A percentile compares a stretch with the other conserved stretches of the same genome.
phyloP scores from a whole-genome alignment of 2,329 filamentous ascomycete genomes.

The Fusarium newnesense region DNA sequence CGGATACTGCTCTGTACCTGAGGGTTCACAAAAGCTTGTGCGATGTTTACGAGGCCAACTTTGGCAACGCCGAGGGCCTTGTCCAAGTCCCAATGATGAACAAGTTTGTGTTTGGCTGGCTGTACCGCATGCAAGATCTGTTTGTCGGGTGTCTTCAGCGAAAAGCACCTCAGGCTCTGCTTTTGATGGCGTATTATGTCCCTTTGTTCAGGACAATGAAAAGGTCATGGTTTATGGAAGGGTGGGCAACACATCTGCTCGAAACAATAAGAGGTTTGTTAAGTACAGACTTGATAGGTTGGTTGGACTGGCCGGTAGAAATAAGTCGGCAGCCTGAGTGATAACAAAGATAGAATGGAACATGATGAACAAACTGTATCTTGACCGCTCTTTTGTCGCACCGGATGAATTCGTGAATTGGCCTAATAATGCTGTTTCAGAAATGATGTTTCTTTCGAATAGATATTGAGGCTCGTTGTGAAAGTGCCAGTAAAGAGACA shows the following conservation, averaged over 20 bases:
- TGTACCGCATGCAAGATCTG: constrained; percentile 44
- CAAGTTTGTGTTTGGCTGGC: constrained; percentile 43
- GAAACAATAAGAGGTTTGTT: constrained; percentile 38
- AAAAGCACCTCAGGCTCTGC: constrained; percentile 42
- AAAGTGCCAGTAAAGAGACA: background rate
- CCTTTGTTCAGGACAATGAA: constrained; percentile 37
- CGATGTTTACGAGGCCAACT: constrained; percentile 44
- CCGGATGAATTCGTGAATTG: background rate
- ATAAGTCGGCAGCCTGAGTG: constrained; percentile 20
- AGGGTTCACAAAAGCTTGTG: constrained; percentile 36
- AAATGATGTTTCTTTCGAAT: background rate
- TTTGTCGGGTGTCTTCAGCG: constrained; percentile 42
- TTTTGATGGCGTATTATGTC: constrained; percentile 43
- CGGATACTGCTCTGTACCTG: constrained; percentile 42
- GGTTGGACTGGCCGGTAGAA: constrained; percentile 42
- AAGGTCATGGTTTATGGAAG: constrained; percentile 38
- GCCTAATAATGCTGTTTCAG: background rate
- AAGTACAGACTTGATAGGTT: constrained; percentile 26
- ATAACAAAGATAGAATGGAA: constrained; percentile 7
- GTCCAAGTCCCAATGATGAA: constrained; percentile 32
- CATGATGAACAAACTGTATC: background rate
- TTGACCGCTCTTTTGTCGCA: background rate
- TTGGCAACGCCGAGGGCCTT: constrained; percentile 30
- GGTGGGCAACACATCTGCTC: constrained; percentile 40
- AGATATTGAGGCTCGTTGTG: background rate